phyloP scores from a whole-genome alignment of 1,284 basidiomycete species.

The Melampsora larici-populina region DNA sequence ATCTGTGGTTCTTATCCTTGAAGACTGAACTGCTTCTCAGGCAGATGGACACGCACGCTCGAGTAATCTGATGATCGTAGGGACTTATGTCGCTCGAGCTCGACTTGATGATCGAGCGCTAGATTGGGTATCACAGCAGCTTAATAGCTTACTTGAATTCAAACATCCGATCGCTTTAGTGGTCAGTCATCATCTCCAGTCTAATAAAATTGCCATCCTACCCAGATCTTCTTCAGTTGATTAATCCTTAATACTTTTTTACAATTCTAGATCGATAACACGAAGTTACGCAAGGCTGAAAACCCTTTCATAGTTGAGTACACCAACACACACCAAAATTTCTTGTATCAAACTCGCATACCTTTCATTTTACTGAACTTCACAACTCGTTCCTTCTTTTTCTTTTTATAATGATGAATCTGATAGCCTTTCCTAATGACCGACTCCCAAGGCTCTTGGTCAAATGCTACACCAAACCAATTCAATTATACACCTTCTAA shows the following conservation, averaged over 20 bases:
- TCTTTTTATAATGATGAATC: background rate
- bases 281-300: conserved; percentile 15
- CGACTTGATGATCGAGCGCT: conserved; percentile 17
- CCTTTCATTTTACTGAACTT: background rate
- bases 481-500: conserved; percentile 1
- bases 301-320: conserved; percentile 36
- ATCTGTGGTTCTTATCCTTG: background rate
- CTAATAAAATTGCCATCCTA: background rate
- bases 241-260: background rate
- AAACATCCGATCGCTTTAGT: conserved; percentile 22
- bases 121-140: conserved; percentile 23
- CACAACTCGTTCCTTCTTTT: background rate
- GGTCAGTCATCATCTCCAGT: conserved; percentile 4
- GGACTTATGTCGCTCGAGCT: conserved; percentile 24
- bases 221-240: background rate
- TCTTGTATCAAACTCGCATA: no score
- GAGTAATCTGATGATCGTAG: conserved; percentile 16
- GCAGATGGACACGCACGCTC: conserved; percentile 13
- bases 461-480: background rate
- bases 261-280: conserved; percentile 20
- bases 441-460: background rate
- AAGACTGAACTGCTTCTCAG: background rate
- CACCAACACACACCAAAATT: no score
- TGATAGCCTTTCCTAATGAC: no score
- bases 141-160: conserved; percentile 22